These are phyloP conservation scores for Lichenothelia convexa DNA, from an alignment of 495 filamentous ascomycete species.

Conservation along the genomic window DNA sequence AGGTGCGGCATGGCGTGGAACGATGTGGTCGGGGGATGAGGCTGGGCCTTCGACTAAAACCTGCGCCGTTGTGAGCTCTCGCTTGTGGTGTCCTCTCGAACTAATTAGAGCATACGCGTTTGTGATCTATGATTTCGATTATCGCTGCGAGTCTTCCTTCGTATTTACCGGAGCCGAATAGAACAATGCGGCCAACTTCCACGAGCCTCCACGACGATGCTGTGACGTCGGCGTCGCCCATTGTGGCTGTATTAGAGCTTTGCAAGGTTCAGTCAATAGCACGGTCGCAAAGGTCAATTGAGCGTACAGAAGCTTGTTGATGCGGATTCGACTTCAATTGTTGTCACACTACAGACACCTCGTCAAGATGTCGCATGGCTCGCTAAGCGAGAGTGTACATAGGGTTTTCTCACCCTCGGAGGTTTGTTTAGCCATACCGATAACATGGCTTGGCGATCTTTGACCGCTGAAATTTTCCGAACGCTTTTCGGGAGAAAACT, in stretches of 20 bases:
- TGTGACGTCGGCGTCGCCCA: slow-evolving; percentile 51
- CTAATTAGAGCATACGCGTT: slow-evolving; percentile 62
- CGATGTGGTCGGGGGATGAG: slow-evolving; percentile 43
- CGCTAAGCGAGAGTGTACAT: no score
- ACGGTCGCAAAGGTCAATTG: no score
- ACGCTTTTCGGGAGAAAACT: background rate
- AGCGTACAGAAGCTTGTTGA: no score
- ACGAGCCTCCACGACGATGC: slow-evolving; percentile 71
- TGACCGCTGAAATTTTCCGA: background rate
- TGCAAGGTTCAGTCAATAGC: no score
- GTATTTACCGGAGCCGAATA: slow-evolving; percentile 61
- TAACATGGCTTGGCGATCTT: background rate
- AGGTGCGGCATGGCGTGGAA: slow-evolving; percentile 66
- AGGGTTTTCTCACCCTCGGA: no score
- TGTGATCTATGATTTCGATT: slow-evolving; percentile 99
- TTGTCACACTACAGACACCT: no score
- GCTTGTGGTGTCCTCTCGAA: slow-evolving; percentile 3
- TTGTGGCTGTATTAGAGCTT: slow-evolving; percentile 32
- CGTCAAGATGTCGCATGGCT: no score
- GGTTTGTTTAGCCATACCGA: no score
- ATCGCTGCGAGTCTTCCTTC: slow-evolving; percentile 75
- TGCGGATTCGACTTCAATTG: no score
- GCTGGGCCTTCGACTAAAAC: slow-evolving; percentile 89
- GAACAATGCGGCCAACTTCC: slow-evolving; percentile 89
- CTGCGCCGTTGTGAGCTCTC: slow-evolving; percentile 36